phyloP scores from a whole-genome alignment of 2,329 filamentous ascomycete species.

The Fusarium staphyleae region DNA sequence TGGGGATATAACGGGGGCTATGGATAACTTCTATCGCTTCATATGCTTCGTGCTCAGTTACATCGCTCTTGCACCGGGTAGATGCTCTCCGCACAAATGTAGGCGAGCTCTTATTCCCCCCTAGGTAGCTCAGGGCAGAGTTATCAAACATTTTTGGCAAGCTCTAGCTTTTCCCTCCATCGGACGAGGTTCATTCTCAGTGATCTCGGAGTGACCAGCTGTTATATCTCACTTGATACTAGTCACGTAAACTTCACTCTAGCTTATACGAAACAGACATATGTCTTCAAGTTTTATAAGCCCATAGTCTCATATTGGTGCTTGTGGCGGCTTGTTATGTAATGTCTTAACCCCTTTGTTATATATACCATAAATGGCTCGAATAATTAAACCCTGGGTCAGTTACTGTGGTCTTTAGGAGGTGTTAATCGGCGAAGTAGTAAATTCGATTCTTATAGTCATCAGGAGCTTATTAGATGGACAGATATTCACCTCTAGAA shows the following conservation, averaged over 20 bases:
- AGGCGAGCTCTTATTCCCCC: conserved; percentile 27
- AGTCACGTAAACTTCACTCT: background rate
- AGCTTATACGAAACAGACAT: background rate
- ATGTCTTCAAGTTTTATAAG: background rate
- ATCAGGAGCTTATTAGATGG: too few species aligned
- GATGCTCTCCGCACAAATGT: conserved; percentile 15
- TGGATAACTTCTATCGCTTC: conserved; percentile 3
- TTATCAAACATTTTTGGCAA: conserved; percentile 9
- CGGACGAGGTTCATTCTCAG: too few species aligned
- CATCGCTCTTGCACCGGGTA: conserved; percentile 18
- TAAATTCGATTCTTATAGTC: too few species aligned
- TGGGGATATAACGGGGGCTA: conserved; percentile 22
- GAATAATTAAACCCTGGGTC: too few species aligned
- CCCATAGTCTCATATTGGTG: too few species aligned
- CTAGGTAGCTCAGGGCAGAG: conserved; percentile 11
- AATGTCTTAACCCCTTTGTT: too few species aligned
- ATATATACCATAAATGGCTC: too few species aligned
- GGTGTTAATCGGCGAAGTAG: too few species aligned
- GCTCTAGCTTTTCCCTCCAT: background rate
- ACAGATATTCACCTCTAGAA: too few species aligned
- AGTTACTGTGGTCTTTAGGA: too few species aligned
- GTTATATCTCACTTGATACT: conserved; percentile 1
- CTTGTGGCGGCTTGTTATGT: too few species aligned
- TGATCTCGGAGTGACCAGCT: too few species aligned
- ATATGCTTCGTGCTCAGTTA: conserved; percentile 13